Evolutionary conservation across 805 yeast genomes (phyloP), one percentile per base, ranked within the genome.

Genomic region (Maudiozyma bulderi): DNA sequence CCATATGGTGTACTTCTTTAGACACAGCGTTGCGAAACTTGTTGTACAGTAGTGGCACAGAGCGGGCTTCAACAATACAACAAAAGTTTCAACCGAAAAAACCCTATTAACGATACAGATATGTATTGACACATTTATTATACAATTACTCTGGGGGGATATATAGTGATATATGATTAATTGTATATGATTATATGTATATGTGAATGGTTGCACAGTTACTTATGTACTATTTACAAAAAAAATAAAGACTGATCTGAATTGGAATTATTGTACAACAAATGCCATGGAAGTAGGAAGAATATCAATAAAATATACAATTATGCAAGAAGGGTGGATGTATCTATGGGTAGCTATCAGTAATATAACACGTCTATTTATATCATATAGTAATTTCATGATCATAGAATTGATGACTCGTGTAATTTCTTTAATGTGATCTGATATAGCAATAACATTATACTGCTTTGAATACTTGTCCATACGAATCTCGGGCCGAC

Each of bases 401-500:
- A 20, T 39, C 20, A 39, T 39, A 39, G 11, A n/a, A 39, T 14
- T n/a, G 30, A 39, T 39, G 42, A 40, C 44, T 49, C 56, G 50
- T 64, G 65, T 50, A 71, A 52, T 14, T 59, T 67, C 56, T 80
- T 80, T 58, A 91, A 69, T 3, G 91, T 74, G 41, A 80, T 71
- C 65, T 93, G 99, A 67, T 93, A 93, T 39, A 90, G 71, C 54
- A 91, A 71, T 48, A 93, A 73, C 98, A 93, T 91, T 44, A 93
- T 84, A 55, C 95, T 86, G 65, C 96, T 86, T 66, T 93, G 99
- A 15, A 90, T 72, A 54, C 95, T 86, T 0, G 98, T 91, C 99
- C 99, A 93, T 5, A 93, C 84, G 55, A 89, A 82, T 54, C 99
- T 75, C 0, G 99, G 99, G 0, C 96, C 97, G 6, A 93, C 96